Conservation (phyloP, 352 stramenopile genomes). For the Pythium aphanidermatum region DNA sequence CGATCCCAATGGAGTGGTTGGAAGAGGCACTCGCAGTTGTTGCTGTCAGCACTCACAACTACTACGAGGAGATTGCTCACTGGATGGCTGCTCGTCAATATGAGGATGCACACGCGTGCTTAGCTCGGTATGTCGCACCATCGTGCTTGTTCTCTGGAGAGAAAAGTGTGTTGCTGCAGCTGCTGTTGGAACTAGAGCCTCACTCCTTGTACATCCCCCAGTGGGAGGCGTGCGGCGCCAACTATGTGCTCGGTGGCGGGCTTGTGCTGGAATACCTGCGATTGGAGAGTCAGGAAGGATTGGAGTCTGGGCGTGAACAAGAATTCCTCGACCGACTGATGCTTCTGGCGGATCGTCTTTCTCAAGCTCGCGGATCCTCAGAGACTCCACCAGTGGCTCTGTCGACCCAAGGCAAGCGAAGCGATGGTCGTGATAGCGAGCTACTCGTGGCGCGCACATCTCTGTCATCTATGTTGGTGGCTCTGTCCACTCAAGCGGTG, state of each 20-base stretch:
- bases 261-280: slow-evolving; percentile 67
- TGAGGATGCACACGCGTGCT: slow-evolving; percentile 52
- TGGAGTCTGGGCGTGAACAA: slow-evolving; percentile 45
- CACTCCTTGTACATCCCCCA: slow-evolving; percentile 43
- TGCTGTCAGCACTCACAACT: slow-evolving; percentile 35
- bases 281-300: slow-evolving; percentile 50
- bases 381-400: slow-evolving; percentile 1
- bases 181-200: slow-evolving; percentile 57
- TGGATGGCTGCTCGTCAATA: slow-evolving; percentile 60
- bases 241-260: slow-evolving; percentile 47
- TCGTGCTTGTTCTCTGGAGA: slow-evolving; percentile 58
- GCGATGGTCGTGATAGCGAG: slow-evolving; percentile 7
- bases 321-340: slow-evolving; percentile 58
- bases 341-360: slow-evolving; percentile 46
- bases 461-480: slow-evolving; percentile 22
- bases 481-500: slow-evolving; percentile 15
- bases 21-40: slow-evolving; percentile 61
- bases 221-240: slow-evolving; percentile 47
- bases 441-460: slow-evolving; percentile 15
- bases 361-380: slow-evolving; percentile 3
- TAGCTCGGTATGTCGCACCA: slow-evolving; percentile 54
- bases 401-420: not conserved
- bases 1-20: slow-evolving; percentile 56
- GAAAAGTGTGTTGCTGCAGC: slow-evolving; percentile 42
- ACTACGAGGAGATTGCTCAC: slow-evolving; percentile 63